Evolutionary conservation across 2,329 filamentous ascomycete species (phyloP).

Genomic region (Orbilia brochopaga): DNA sequence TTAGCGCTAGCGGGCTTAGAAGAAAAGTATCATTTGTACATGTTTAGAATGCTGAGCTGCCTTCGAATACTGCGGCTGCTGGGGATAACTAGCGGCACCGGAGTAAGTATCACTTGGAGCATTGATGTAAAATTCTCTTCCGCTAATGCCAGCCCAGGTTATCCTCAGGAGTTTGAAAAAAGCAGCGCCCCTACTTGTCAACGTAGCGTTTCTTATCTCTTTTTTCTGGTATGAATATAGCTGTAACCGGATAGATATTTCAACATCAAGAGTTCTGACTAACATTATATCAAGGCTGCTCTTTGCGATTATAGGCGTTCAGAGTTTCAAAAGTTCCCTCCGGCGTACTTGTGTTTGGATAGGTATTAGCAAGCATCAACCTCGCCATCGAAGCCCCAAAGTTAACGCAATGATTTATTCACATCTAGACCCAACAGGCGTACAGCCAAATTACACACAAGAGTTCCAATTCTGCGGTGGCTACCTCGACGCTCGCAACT

Average conservation of each 20-base stretch:
- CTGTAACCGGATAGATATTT: not conserved
- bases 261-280: no score
- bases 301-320: slow-evolving; percentile 94
- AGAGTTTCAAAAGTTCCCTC: slow-evolving; percentile 89
- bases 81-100: slow-evolving; percentile 88
- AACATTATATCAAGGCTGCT: slow-evolving; percentile 62
- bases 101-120: slow-evolving; percentile 65
- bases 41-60: slow-evolving; percentile 97
- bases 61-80: slow-evolving; percentile 90
- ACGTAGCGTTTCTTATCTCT: slow-evolving; percentile 89
- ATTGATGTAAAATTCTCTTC: not conserved
- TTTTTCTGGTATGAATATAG: slow-evolving; percentile 76
- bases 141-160: slow-evolving; percentile 64
- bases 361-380: slow-evolving; percentile 63
- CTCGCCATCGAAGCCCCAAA: not conserved
- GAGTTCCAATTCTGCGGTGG: slow-evolving; percentile 84
- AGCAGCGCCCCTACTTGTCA: slow-evolving; percentile 85
- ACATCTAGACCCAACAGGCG: slow-evolving; percentile 60
- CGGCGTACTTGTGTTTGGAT: slow-evolving; percentile 79
- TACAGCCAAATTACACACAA: slow-evolving; percentile 67
- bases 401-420: slow-evolving; percentile 56
- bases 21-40: slow-evolving; percentile 73
- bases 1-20: slow-evolving; percentile 75
- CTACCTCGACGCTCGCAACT: slow-evolving; percentile 68
- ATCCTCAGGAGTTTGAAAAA: slow-evolving; percentile 95